Evolutionary conservation across 148 eudicot genomes (phyloP).

Genomic region (Drosera capensis): DNA sequence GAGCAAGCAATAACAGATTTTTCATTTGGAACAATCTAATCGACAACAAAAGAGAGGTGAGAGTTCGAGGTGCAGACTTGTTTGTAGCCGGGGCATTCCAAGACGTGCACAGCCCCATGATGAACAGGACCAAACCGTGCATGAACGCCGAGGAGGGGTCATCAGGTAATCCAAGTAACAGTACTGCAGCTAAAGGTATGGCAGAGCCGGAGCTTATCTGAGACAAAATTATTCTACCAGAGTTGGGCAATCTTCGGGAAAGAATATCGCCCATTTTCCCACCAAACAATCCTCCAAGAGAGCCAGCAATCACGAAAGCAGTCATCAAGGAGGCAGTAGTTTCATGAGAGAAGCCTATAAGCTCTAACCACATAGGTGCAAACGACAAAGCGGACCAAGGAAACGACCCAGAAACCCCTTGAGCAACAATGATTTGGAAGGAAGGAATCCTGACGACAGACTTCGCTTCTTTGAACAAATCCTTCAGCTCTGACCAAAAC

Average conservation of each 20-base stretch:
- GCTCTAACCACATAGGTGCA: conserved; percentile 86
- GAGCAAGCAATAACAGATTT: too few species aligned
- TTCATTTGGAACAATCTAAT: too few species aligned
- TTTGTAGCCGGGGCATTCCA: conserved; percentile 85
- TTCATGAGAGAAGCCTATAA: conserved; percentile 72
- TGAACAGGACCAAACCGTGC: conserved; percentile 47
- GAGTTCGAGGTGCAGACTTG: conserved; percentile 32
- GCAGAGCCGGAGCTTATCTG: conserved; percentile 81
- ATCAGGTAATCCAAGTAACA: conserved; percentile 52
- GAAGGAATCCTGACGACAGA: conserved; percentile 52
- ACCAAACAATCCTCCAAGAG: conserved; percentile 66
- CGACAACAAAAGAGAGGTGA: too few species aligned
- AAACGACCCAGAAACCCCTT: conserved; percentile 76
- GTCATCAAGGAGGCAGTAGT: conserved; percentile 59
- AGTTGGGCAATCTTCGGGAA: conserved; percentile 38
- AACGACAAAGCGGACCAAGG: conserved; percentile 81
- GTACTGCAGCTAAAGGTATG: conserved; percentile 64
- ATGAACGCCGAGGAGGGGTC: conserved; percentile 36
- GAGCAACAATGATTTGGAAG: conserved; percentile 70
- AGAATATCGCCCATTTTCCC: conserved; percentile 80
- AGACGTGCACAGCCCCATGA: conserved; percentile 55
- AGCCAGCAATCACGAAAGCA: conserved; percentile 32
- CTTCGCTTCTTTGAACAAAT: conserved; percentile 44
- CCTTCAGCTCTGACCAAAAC: conserved; percentile 34
- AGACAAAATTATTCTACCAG: conserved; percentile 67